A percentile compares a stretch with the other conserved stretches of the same genome.
These are phyloP conservation scores for Boletellus ananas DNA, from an alignment of 768 basidiomycete species.

Conservation along the genomic window DNA sequence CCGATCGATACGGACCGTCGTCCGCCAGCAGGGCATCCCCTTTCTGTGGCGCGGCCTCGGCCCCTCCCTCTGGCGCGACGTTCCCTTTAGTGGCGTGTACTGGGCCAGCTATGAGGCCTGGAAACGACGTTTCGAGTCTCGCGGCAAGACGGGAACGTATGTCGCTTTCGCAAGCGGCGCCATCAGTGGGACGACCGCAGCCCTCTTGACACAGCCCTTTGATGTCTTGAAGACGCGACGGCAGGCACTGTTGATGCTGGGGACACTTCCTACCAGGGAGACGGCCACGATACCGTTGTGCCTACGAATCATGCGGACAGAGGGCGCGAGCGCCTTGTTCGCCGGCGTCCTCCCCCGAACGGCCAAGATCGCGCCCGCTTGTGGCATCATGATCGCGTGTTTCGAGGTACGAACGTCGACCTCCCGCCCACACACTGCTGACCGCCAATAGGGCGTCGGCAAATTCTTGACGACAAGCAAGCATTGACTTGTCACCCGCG, in stretches of 20 bases:
- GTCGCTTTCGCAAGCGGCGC: conserved; percentile 90
- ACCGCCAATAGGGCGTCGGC: conserved; percentile 52
- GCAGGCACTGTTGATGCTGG: conserved; percentile 76
- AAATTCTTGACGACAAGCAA: conserved; percentile 41
- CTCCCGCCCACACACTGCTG: conserved; percentile 9
- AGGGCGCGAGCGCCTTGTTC: conserved; percentile 76
- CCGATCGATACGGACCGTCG: conserved; percentile 53
- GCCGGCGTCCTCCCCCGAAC: conserved; percentile 84
- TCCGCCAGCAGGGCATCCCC: conserved; percentile 57
- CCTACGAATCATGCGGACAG: conserved; percentile 65
- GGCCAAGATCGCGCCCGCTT: conserved; percentile 95
- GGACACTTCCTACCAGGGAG: conserved; percentile 35
- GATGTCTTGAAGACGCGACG: conserved; percentile 95
- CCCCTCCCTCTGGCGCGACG: conserved; percentile 93
- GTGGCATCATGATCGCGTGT: conserved; percentile 96
- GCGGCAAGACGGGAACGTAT: conserved; percentile 53
- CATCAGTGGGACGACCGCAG: conserved; percentile 79
- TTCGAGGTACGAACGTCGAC: conserved; percentile 63
- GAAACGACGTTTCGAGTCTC: conserved; percentile 58
- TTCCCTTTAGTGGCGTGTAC: conserved; percentile 95
- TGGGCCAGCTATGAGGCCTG: conserved; percentile 93
- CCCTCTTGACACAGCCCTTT: conserved; percentile 89
- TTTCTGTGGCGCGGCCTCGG: conserved; percentile 90
- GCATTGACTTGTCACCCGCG: conserved; percentile 10
- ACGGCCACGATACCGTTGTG: conserved; percentile 63